A percentile compares a stretch with the other conserved stretches of the same genome.
These are phyloP conservation scores for Suillus brevipes DNA, from an alignment of 768 basidiomycete genomes.

Conservation along the genomic window DNA sequence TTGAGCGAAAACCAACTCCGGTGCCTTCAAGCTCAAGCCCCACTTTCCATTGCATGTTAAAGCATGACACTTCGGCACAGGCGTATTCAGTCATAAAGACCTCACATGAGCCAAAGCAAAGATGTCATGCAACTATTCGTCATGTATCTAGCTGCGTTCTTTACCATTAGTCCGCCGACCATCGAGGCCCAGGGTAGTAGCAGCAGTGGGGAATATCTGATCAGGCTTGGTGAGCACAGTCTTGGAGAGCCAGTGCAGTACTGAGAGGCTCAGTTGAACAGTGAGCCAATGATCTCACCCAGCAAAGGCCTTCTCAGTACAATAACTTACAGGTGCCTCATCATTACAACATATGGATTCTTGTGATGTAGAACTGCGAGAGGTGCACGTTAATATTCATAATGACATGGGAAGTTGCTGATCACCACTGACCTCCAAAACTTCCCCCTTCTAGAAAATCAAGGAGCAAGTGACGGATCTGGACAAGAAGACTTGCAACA, in stretches of 20 bases:
- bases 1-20: not conserved
- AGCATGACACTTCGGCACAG: not conserved
- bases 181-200: conserved; percentile 19
- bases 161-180: conserved; percentile 32
- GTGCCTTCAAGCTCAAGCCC: not conserved
- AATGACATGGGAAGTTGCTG: not conserved
- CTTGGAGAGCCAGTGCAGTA: not conserved
- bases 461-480: conserved; percentile 72
- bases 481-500: conserved; percentile 71
- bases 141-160: conserved; percentile 46
- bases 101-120: not conserved
- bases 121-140: conserved; percentile 39
- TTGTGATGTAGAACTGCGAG: conserved; percentile 56
- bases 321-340: not conserved
- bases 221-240: conserved; percentile 22
- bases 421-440: conserved; percentile 7
- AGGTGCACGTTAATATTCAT: conserved; percentile 43
- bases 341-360: conserved; percentile 47
- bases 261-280: not conserved
- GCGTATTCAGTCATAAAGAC: not conserved
- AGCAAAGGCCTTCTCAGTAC: not conserved
- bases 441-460: conserved; percentile 58
- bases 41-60: not conserved
- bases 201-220: conserved; percentile 18
- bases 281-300: not conserved